Conservation (phyloP, 257 asterid species). For the Datura wrightii region DNA sequence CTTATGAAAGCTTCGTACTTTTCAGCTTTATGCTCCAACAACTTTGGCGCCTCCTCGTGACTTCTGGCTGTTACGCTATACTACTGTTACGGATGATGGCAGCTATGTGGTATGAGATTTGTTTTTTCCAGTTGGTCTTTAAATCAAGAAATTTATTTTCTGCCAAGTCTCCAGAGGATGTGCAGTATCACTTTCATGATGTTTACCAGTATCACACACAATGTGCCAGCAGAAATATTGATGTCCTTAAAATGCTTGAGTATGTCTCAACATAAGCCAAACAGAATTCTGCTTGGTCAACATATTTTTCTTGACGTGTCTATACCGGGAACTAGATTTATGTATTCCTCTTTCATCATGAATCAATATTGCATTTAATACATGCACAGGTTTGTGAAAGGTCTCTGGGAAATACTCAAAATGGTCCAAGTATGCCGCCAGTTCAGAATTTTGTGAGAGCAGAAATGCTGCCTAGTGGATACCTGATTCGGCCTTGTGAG, state of each 20-base stretch:
- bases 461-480: constrained; percentile 88
- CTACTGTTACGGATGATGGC: constrained; percentile 87
- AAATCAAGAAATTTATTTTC: neutral
- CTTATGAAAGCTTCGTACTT: neutral
- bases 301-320: neutral
- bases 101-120: constrained; percentile 70
- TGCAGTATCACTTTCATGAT: neutral
- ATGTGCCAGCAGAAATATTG: neutral
- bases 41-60: constrained; percentile 96
- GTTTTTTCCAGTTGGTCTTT: neutral
- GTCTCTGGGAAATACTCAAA: constrained; percentile 79
- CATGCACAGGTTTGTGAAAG: constrained; percentile 75
- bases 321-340: neutral
- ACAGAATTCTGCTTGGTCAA: constrained; percentile 4
- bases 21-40: constrained; percentile 81
- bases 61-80: constrained; percentile 84
- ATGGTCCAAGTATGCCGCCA: constrained; percentile 89
- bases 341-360: neutral
- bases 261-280: neutral
- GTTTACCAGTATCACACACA: neutral
- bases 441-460: constrained; percentile 84
- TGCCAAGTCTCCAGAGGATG: neutral
- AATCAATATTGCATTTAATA: constrained; percentile 18
- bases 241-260: neutral
- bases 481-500: constrained; percentile 83